Evolutionary conservation across 495 filamentous ascomycete species (phyloP).

Genomic region (Penicillium robsamsonii): DNA sequence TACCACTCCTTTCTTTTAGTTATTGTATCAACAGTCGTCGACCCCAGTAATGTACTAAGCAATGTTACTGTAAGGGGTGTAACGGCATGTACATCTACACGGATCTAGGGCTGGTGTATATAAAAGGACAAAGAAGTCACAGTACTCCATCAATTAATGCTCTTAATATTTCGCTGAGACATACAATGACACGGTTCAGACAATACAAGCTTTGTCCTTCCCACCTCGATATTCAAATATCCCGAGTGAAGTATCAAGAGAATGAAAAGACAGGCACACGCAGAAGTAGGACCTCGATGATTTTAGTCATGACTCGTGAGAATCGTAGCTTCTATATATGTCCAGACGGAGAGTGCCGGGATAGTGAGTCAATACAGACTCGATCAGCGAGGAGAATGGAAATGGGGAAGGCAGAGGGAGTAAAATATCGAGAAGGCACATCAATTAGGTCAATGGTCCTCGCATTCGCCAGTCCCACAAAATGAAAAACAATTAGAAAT

Average conservation of each 20-base stretch:
- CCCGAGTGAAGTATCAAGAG: background rate
- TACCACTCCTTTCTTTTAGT: no score
- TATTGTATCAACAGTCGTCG: no score
- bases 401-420: no score
- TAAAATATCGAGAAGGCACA: background rate
- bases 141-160: background rate
- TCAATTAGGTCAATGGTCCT: background rate
- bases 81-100: background rate
- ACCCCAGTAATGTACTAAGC: no score
- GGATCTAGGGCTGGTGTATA: background rate
- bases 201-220: background rate
- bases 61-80: no score
- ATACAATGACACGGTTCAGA: background rate
- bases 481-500: background rate
- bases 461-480: background rate
- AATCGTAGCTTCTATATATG: conserved; percentile 33
- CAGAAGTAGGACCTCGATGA: conserved; percentile 16
- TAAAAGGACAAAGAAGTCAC: background rate
- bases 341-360: conserved; percentile 10
- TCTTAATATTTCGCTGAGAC: background rate
- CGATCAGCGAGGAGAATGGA: conserved; percentile 7
- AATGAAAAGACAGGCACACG: conserved; percentile 5
- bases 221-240: background rate
- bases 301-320: conserved; percentile 30
- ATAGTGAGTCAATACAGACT: conserved; percentile 22